phyloP scores from a whole-genome alignment of 129 eudicot genomes.

The Tagetes patula region DNA sequence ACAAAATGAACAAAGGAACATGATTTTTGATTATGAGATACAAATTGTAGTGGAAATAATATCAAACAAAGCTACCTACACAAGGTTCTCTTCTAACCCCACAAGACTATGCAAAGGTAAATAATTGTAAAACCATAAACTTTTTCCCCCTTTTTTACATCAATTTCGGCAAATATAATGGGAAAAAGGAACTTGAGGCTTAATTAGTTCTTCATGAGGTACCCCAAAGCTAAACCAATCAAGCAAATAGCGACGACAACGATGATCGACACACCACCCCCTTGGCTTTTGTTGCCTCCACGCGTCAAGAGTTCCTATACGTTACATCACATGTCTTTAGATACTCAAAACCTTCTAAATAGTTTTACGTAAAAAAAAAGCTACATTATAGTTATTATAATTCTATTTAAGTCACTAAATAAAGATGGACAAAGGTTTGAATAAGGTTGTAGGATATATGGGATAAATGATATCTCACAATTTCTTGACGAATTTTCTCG shows the following conservation, averaged over 20 bases:
- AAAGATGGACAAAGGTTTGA: background rate
- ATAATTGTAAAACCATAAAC: conserved; percentile 27
- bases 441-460: background rate
- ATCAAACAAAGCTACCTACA: conserved; percentile 26
- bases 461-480: conserved; percentile 45
- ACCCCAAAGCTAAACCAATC: conserved; percentile 63
- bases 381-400: background rate
- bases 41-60: conserved; percentile 15
- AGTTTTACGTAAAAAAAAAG: background rate
- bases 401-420: background rate
- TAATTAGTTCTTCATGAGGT: conserved; percentile 44
- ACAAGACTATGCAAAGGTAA: conserved; percentile 25
- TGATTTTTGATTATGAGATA: conserved; percentile 13
- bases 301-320: conserved; percentile 62
- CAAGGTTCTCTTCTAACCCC: conserved; percentile 29
- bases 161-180: conserved; percentile 16
- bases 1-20: background rate
- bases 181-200: conserved; percentile 12
- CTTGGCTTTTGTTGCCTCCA: conserved; percentile 47
- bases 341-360: background rate
- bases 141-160: conserved; percentile 28
- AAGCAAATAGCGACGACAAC: conserved; percentile 55
- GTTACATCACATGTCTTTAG: background rate
- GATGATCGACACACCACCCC: conserved; percentile 59
- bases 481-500: conserved; percentile 62